phyloP scores from a whole-genome alignment of 2,329 filamentous ascomycete genomes.

The Neopestalotiopsis clavispora region DNA sequence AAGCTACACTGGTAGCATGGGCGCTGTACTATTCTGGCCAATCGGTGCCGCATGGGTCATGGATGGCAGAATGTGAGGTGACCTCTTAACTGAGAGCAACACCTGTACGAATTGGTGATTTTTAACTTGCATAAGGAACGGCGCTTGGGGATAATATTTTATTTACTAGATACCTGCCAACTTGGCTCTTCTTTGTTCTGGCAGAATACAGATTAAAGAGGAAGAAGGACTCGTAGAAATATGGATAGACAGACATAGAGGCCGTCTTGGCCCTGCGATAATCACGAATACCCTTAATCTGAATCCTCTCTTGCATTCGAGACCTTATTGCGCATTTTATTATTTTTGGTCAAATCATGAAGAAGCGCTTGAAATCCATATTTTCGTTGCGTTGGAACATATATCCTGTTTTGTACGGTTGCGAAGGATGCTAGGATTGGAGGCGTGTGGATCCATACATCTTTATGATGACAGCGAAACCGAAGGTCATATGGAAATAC shows the following conservation, averaged over 20 bases:
- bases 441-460: no score
- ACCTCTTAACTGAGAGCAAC: neutral
- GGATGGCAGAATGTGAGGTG: conserved; percentile 13
- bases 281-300: neutral
- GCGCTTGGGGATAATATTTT: neutral
- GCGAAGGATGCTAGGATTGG: no score
- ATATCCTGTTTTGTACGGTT: no score
- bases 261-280: neutral
- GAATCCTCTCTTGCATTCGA: neutral
- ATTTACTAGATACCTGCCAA: neutral
- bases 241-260: neutral
- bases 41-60: neutral
- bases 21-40: conserved; percentile 14
- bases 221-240: neutral
- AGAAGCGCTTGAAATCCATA: no score
- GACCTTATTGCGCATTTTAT: neutral
- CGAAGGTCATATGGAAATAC: no score
- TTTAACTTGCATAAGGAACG: neutral
- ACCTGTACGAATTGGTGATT: neutral
- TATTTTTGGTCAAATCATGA: no score
- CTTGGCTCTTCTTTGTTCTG: neutral
- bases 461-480: no score
- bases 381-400: no score
- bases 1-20: conserved; percentile 12
- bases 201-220: neutral